Evolutionary conservation across 176 grass and related monocot species (phyloP).

Genomic region (Phoenix dactylifera): DNA sequence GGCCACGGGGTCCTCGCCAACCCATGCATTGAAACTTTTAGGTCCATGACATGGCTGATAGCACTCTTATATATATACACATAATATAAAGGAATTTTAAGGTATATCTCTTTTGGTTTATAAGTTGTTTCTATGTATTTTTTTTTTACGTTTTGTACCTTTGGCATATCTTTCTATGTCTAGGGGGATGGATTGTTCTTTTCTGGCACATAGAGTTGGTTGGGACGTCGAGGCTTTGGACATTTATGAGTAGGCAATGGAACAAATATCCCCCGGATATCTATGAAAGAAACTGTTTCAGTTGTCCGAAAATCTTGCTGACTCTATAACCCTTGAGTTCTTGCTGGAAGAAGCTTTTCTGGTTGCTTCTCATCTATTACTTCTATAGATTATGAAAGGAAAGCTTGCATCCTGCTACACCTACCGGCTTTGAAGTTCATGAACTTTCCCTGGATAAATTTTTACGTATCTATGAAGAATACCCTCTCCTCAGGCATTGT

Average conservation of each 20-base stretch:
- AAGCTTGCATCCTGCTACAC: too few relatives aligned
- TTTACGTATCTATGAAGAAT: too few relatives aligned
- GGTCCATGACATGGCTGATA: conserved; percentile 63
- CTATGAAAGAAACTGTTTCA: conserved; percentile 28
- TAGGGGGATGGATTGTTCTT: conserved; percentile 22
- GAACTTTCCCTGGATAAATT: too few relatives aligned
- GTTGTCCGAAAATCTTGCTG: conserved; percentile 17
- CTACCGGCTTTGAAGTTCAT: too few relatives aligned
- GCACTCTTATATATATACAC: conserved; percentile 70
- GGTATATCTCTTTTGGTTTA: conserved; percentile 45
- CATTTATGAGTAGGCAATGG: too few relatives aligned
- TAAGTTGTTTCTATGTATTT: conserved; percentile 23
- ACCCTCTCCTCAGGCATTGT: too few relatives aligned
- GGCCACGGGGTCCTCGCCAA: conserved; percentile 69
- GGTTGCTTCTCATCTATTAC: too few relatives aligned
- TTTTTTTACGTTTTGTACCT: conserved; percentile 19
- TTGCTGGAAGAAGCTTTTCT: too few relatives aligned
- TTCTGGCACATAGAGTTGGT: conserved; percentile 52
- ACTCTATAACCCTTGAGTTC: too few relatives aligned
- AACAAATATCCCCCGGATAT: conserved; percentile 28
- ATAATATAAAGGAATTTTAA: conserved; percentile 51
- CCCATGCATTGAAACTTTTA: conserved; percentile 56
- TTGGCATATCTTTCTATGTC: conserved; percentile 20
- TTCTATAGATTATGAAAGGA: too few relatives aligned
- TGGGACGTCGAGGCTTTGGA: conserved; percentile 18